Conservation (phyloP, 2,329 filamentous ascomycete species). For the Cercospora sp. region DNA sequence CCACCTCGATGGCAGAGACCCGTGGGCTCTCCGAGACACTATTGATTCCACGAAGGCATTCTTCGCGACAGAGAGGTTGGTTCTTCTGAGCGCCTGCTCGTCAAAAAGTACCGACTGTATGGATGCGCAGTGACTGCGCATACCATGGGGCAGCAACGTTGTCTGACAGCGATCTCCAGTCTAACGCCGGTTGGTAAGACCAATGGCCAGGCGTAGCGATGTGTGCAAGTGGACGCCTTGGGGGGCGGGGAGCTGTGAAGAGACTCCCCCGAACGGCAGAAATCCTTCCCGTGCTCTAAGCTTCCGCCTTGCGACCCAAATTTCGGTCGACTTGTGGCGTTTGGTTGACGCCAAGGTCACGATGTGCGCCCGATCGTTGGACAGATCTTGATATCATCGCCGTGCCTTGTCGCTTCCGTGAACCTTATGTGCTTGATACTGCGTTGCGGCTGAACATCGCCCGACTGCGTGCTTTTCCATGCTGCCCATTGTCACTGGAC, state of each 20-base stretch:
- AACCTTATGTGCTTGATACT: neutral
- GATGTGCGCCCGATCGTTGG: neutral
- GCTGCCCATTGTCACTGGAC: neutral
- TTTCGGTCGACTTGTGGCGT: neutral
- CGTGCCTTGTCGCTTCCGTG: neutral
- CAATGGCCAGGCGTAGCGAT: neutral
- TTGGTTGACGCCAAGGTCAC: neutral
- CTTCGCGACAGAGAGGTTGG: neutral
- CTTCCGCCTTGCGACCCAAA: neutral
- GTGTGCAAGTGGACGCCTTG: neutral
- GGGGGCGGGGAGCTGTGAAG: neutral
- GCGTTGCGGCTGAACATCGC: neutral
- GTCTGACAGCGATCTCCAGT: neutral
- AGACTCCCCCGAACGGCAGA: neutral
- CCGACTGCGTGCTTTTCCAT: neutral
- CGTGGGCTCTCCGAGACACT: slow-evolving; percentile 9
- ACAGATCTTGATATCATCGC: neutral
- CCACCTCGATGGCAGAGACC: neutral
- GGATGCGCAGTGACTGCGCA: neutral
- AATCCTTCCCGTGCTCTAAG: neutral
- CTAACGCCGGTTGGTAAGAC: neutral
- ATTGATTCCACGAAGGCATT: neutral
- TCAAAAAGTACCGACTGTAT: slow-evolving; percentile 2
- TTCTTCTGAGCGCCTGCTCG: neutral
- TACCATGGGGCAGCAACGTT: neutral